Conservation (phyloP, 1,284 basidiomycete species). For the Ceratobasidium sp. region DNA sequence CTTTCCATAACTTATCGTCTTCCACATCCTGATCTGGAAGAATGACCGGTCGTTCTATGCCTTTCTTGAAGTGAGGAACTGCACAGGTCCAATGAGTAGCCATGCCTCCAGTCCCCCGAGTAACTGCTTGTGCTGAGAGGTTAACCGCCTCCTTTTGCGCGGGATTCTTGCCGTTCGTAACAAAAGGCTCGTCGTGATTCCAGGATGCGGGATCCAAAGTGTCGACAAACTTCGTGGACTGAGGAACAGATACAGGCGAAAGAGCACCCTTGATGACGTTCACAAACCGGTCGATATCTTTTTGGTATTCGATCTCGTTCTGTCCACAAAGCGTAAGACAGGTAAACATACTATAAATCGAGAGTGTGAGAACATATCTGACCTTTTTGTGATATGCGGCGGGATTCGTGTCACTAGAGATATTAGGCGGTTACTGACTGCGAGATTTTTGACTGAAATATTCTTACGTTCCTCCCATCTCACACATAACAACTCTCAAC, state of each 20-base stretch:
- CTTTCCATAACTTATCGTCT: neutral
- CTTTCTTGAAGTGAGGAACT: neutral
- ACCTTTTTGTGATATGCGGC: slow-evolving; percentile 8
- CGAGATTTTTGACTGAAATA: neutral
- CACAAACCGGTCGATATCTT: slow-evolving; percentile 9
- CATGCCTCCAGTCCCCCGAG: slow-evolving; percentile 15
- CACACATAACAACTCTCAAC: slow-evolving; percentile 40
- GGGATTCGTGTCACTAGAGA: neutral
- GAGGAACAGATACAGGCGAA: neutral
- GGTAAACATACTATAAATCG: neutral
- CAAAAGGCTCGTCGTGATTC: slow-evolving; percentile 1
- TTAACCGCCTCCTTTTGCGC: neutral
- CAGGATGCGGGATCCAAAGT: slow-evolving; percentile 13
- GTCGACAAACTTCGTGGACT: neutral
- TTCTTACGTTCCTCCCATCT: slow-evolving; percentile 6
- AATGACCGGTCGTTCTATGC: slow-evolving; percentile 2
- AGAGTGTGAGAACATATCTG: neutral
- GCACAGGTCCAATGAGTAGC: slow-evolving; percentile 13
- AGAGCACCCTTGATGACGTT: slow-evolving; percentile 9
- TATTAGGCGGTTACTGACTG: neutral
- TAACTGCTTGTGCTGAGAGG: slow-evolving; percentile 6
- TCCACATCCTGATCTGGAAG: neutral
- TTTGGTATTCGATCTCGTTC: slow-evolving; percentile 17
- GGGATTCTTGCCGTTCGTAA: slow-evolving; percentile 8
- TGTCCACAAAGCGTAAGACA: neutral